Evolutionary conservation across 768 basidiomycete genomes (phyloP), one percentile per base, ranked within the genome.

Genomic region (Pholiota conissans): DNA sequence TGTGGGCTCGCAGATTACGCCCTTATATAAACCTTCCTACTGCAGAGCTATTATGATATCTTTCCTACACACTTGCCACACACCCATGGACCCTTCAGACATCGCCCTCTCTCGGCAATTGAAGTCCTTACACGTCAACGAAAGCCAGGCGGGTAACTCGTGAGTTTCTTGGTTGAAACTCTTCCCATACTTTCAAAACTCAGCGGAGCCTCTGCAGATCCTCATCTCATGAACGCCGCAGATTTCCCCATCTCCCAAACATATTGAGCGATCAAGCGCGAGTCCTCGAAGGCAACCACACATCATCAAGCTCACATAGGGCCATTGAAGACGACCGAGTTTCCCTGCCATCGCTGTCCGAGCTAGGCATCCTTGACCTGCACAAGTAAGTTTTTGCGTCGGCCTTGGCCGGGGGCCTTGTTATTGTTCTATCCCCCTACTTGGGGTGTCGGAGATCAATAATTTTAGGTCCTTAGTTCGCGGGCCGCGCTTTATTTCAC

Each of bases 331-430:
- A 52, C 20, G 50, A 52, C 7, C 18, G 50, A 3, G 16, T 45
- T 4, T 20, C 30, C 16, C 20, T 54, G 24, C 40, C 40, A 9
- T 54, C 52, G 10, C 52, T 54, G 40, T 42, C 40, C 14, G 52
- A 54, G 29, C 40, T 54, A 26, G 52, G 52, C n/a, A 45, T 54
- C 29, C 22, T 54, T 2, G 40, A 46, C 27, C 16, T 35, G n/a
- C 52, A 54, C 39, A 46, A 29, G 52, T 54, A 42, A 54, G 52
- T 45, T 14, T 3, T 16, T 30, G 10, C 40, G 7, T n/a, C 14
- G 18, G 18, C 14, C 26, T 54, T 28, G 29, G 22, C 26, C 28
- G 16, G 22, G 42, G 10, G 42, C 11, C 11, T 20, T 45, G 42
- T 45, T 45, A 45, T 45, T 45, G 42, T 45, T 45, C 5, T 45